Base-by-base conservation (phyloP, 2,329 filamentous ascomycete species). In the Mycogone perniciosa region DNA sequence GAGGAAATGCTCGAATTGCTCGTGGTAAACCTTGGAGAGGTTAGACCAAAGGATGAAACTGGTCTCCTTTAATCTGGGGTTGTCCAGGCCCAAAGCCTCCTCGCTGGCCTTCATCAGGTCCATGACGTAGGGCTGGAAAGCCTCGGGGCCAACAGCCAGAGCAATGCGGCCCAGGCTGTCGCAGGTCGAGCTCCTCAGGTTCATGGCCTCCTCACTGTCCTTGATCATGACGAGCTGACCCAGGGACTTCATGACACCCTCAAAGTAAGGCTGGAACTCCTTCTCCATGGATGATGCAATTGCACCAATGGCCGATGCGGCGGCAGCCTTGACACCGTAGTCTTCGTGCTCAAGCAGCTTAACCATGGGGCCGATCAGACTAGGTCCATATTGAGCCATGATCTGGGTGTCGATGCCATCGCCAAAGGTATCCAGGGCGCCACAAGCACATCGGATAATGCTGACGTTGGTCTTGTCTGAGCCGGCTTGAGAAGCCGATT, bases 1-100 rank as follows among this genome's bases (percentile, higher is more conserved):
- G 6, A 93, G 79, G 72, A 89, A 93, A 52, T 87, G 84, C 51
- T 82, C 81, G 56, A 95, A 92, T 49, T 90, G 78, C 63, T 89
- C 86, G 62, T 86, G 85, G 70, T 97, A 97, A 7, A 97, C 89
- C 74, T 95, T 95, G 56, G 92, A 87, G 65, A 99, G 84, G 38
- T 88, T 89, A 58, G 89, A 90, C 92, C 93, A 99, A 49, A 99
- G 79, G 56, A 97, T 95, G 73, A 96, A 99, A 67, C 89, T 96
- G 55, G 90, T 96, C 76, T 99, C 93, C 69, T 90, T 88, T 46
- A 97, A 82, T 51, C 91, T 82, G 39, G 91, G 88, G 72, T 96
- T 91, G 60, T 89, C 91, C 3, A 99, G 83, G 60, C 86, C 77
- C 2, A 97, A 79, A 50, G 88, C 91, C 70, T 96, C 91, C 71